Evolutionary conservation across 75 land plant genomes (phyloP).

Genomic region (Cryptomeria japonica): DNA sequence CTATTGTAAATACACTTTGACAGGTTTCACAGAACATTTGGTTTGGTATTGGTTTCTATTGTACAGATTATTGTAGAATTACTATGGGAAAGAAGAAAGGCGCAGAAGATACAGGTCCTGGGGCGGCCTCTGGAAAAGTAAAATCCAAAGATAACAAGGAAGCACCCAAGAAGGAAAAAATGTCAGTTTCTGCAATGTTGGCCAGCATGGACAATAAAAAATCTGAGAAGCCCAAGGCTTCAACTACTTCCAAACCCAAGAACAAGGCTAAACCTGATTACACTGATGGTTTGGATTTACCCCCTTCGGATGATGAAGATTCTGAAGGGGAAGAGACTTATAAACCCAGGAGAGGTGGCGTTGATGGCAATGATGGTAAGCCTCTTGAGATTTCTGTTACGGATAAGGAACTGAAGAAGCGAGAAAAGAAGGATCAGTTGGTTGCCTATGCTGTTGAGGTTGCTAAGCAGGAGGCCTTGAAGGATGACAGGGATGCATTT

Average conservation of each 20-base stretch:
- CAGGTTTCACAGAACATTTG: too few species aligned
- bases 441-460: conserved; percentile 61
- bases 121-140: conserved; percentile 3
- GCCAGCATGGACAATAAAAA: conserved; percentile 57
- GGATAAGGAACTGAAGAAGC: conserved; percentile 77
- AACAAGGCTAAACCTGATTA: conserved; percentile 52
- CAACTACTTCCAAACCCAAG: conserved; percentile 29
- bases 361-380: background rate
- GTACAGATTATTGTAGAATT: background rate
- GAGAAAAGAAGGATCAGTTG: conserved; percentile 80
- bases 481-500: conserved; percentile 88
- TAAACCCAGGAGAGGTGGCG: conserved; percentile 6
- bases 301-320: conserved; percentile 89
- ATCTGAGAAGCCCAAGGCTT: conserved; percentile 41
- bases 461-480: conserved; percentile 75
- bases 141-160: conserved; percentile 2
- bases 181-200: conserved; percentile 79
- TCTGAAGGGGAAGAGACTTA: conserved; percentile 31
- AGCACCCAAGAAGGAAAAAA: conserved; percentile 41
- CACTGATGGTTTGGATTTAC: conserved; percentile 79
- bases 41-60: background rate
- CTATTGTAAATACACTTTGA: background rate
- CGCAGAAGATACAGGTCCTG: conserved; percentile 4
- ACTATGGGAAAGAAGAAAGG: conserved; percentile 22
- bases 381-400: conserved; percentile 18